Evolutionary conservation across 257 asterid species (phyloP).

Genomic region (Coffea eugenioides): DNA sequence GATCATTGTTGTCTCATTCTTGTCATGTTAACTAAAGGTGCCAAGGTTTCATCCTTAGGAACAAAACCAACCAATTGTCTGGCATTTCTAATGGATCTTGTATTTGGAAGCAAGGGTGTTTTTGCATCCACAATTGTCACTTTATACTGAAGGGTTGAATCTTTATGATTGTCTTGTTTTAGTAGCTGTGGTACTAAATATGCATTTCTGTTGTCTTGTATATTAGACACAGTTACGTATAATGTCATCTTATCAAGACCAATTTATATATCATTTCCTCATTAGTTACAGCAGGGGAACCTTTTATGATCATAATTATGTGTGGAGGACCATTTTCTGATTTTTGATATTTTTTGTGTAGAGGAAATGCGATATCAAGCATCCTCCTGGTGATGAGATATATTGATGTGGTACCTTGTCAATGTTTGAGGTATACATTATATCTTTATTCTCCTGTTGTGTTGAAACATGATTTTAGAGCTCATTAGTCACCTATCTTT

Average conservation of each 20-base stretch:
- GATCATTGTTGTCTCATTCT: neutral
- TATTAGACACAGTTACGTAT: neutral
- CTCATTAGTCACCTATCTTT: neutral
- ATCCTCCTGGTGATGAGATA: slow-evolving; percentile 97
- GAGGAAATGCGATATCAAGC: slow-evolving; percentile 93
- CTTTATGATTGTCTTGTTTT: neutral
- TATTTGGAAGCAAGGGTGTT: neutral
- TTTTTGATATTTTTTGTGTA: slow-evolving; percentile 28
- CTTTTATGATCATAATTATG: neutral
- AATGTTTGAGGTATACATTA: slow-evolving; percentile 78
- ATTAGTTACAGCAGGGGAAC: neutral
- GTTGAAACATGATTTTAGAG: neutral
- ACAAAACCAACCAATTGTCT: neutral
- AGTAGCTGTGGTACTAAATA: neutral
- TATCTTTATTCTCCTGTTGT: neutral
- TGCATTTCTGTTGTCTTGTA: neutral
- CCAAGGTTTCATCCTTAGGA: neutral
- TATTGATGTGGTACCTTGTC: slow-evolving; percentile 93
- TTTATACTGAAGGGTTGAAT: neutral
- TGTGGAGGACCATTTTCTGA: slow-evolving; percentile 1
- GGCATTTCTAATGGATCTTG: neutral
- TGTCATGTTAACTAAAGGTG: neutral
- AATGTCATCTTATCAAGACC: neutral
- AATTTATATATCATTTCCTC: neutral
- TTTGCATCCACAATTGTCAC: neutral